Percentiles rank a stretch among this genome's conserved stretches.
phyloP scores from a whole-genome alignment of 2,329 filamentous ascomycete genomes.

The Ophiostoma populinum region DNA sequence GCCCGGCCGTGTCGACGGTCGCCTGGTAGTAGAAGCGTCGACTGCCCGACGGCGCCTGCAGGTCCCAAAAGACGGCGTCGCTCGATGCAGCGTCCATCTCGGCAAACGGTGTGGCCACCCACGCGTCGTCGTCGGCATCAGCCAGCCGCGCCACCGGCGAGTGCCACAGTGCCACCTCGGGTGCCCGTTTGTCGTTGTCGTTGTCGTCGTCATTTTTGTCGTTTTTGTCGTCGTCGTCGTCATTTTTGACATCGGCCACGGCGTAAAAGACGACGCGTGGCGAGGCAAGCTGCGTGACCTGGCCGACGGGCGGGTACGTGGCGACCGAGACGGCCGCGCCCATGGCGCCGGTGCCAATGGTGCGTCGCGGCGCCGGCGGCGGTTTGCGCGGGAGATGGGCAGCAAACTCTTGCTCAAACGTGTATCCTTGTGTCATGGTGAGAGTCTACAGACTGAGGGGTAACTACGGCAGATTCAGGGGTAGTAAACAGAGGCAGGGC shows the following conservation, averaged over 20 bases:
- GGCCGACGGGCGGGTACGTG: slow-evolving; percentile 55
- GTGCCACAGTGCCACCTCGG: slow-evolving; percentile 67
- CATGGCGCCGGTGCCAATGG: too few relatives aligned
- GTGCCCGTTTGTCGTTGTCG: slow-evolving; percentile 50
- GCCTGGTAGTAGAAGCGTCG: slow-evolving; percentile 33
- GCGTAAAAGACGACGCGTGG: slow-evolving; percentile 43
- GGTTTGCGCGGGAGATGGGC: slow-evolving; percentile 9
- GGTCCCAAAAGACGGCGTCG: slow-evolving; percentile 24
- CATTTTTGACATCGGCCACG: slow-evolving; percentile 47
- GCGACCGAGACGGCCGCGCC: slow-evolving; percentile 11
- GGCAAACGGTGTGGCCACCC: slow-evolving; percentile 36
- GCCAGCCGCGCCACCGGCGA: slow-evolving; percentile 23
- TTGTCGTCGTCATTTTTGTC: too few relatives aligned
- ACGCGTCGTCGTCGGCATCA: slow-evolving; percentile 23
- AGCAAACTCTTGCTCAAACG: slow-evolving; percentile 10
- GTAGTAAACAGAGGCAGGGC: too few relatives aligned
- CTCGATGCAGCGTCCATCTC: slow-evolving; percentile 10
- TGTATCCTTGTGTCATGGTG: slow-evolving; percentile 5
- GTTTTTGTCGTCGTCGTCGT: slow-evolving; percentile 60
- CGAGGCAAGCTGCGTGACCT: slow-evolving; percentile 44
- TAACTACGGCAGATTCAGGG: background rate
- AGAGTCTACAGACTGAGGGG: background rate
- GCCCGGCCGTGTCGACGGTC: slow-evolving; percentile 19
- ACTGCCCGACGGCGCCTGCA: slow-evolving; percentile 24
- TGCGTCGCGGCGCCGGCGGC: background rate